Conservation (phyloP, 331 rosid species). For the Ulmus americana region DNA sequence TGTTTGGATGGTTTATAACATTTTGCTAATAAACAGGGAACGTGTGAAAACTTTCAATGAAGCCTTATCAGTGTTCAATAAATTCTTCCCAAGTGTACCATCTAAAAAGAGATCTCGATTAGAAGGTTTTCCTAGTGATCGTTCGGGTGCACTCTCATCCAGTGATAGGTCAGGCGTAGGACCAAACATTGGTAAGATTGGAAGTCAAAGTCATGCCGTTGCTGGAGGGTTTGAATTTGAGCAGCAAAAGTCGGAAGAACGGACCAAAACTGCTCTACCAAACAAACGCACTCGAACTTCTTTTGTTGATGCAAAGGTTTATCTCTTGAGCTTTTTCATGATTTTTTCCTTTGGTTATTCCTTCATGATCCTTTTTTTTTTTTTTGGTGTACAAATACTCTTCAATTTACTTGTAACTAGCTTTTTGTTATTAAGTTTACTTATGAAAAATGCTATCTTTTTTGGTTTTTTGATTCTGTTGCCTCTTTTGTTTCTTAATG, state of each 20-base stretch:
- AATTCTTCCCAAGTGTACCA: slow-evolving; percentile 63
- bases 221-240: slow-evolving; percentile 64
- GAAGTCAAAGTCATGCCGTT: slow-evolving; percentile 56
- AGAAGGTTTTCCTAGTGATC: slow-evolving; percentile 60
- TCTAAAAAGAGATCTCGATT: slow-evolving; percentile 89
- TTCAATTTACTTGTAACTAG: background rate
- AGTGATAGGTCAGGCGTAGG: slow-evolving; percentile 66
- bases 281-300: slow-evolving; percentile 92
- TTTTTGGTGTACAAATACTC: background rate
- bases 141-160: slow-evolving; percentile 44
- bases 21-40: slow-evolving; percentile 51
- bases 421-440: background rate
- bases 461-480: slow-evolving; percentile 13
- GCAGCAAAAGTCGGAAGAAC: slow-evolving; percentile 78
- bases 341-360: slow-evolving; percentile 1
- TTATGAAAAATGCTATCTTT: background rate
- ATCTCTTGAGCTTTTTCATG: slow-evolving; percentile 9
- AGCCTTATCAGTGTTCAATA: slow-evolving; percentile 61
- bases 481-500: background rate
- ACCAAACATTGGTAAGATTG: slow-evolving; percentile 56
- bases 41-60: slow-evolving; percentile 66
- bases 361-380: background rate
- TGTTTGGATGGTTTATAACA: slow-evolving; percentile 27
- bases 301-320: slow-evolving; percentile 69
- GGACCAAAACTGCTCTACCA: slow-evolving; percentile 57